Conservation (phyloP, 495 filamentous ascomycete species). For the Aspergillus incahuasiensis region DNA sequence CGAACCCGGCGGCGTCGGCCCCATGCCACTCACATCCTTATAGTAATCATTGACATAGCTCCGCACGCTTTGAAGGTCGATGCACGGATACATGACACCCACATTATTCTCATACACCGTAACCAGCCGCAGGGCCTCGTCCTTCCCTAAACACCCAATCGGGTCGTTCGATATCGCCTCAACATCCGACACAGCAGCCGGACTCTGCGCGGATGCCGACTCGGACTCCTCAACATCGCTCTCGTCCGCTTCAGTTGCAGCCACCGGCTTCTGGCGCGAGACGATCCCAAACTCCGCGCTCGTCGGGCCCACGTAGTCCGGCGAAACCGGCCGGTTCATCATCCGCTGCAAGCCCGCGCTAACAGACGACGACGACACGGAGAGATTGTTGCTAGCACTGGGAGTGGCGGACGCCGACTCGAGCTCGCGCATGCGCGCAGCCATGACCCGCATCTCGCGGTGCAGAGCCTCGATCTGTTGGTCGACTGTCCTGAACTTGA, state of each 20-base stretch:
- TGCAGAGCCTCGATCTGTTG: conserved; percentile 28
- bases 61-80: conserved; percentile 62
- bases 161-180: conserved; percentile 15
- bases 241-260: neutral
- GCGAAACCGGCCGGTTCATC: conserved; percentile 33
- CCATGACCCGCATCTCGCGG: conserved; percentile 29
- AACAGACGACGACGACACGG: conserved; percentile 7
- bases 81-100: conserved; percentile 76
- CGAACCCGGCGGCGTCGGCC: conserved; percentile 48
- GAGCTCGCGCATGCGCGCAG: conserved; percentile 30
- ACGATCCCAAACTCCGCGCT: conserved; percentile 40
- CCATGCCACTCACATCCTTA: conserved; percentile 50
- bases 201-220: conserved; percentile 22
- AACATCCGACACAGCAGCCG: conserved; percentile 13
- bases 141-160: conserved; percentile 29
- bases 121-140: conserved; percentile 66
- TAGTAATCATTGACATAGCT: conserved; percentile 42
- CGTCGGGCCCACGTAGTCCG: conserved; percentile 38
- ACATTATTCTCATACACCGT: conserved; percentile 73
- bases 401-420: conserved; percentile 19
- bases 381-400: conserved; percentile 3
- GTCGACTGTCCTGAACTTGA: conserved; percentile 26
- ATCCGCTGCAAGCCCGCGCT: conserved; percentile 29
- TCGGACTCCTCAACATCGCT: conserved; percentile 19
- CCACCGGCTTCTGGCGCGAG: conserved; percentile 9